A percentile compares a stretch with the other conserved stretches of the same genome.
Evolutionary conservation across 495 filamentous ascomycete species (phyloP).

Genomic region (Xylaria cubensis): DNA sequence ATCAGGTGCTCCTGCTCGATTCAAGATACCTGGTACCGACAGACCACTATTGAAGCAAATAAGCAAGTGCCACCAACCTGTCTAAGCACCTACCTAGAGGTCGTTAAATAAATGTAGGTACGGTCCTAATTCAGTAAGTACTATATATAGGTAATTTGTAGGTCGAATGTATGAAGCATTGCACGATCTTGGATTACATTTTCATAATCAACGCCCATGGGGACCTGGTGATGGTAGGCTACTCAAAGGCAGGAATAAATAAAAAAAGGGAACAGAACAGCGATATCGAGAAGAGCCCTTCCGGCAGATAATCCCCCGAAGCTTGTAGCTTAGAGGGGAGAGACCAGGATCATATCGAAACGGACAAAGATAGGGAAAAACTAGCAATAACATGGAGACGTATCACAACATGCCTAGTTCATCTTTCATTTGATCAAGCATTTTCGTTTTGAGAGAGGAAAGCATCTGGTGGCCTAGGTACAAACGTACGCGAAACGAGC

Average conservation of each 20-base stretch:
- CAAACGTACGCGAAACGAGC: slow-evolving; percentile 37
- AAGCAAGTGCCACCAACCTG: neutral
- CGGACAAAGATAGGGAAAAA: neutral
- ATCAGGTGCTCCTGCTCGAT: neutral
- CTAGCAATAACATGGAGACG: neutral
- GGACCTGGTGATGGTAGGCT: neutral
- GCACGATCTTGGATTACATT: neutral
- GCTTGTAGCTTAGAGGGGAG: neutral
- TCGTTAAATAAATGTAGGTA: too few species aligned
- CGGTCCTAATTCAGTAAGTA: neutral
- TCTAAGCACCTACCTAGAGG: neutral
- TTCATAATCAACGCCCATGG: neutral
- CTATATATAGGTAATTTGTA: neutral
- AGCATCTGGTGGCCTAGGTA: slow-evolving; percentile 41
- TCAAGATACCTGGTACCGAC: neutral
- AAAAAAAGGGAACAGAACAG: neutral
- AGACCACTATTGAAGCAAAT: neutral
- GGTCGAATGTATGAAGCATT: neutral
- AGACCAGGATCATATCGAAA: neutral
- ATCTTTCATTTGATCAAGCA: slow-evolving; percentile 26
- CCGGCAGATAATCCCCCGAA: neutral
- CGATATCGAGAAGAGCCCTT: neutral
- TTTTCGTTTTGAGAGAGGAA: slow-evolving; percentile 38
- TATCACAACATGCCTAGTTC: neutral
- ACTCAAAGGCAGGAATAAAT: neutral